Base-by-base conservation (phyloP, 225 moss, liverwort and hornwort species). In the Bryum argenteum region DNA sequence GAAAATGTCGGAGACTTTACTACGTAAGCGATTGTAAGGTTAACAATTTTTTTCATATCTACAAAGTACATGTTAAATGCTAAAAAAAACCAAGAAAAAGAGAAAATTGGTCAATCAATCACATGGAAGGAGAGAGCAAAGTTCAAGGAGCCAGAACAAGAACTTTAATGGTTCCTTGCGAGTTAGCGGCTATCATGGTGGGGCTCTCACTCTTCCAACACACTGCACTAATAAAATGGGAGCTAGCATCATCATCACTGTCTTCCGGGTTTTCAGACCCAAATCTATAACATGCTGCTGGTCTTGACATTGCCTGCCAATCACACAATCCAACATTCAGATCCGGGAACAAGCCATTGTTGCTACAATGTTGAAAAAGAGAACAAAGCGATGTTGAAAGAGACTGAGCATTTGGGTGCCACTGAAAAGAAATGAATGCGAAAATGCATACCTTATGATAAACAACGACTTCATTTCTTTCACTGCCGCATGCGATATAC, bases 201-300 rank as follows among this genome's bases (percentile, higher is more conserved):
- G 97, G 92, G 69, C 92, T 92, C 67, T 94, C 97, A 74, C 92
- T 92, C 83, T 94, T 98, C 97, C 97, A 98, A 72, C 97, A 98
- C 33, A 98, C 92, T 22, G 97, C 92, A 78, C 97, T 94, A 63
- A 98, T 92, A 73, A 98, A 98, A 71, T 82, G 82, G 33, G 33
- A 33, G 53, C 62, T 48, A 56, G 44, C 45, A 48, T 71, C 81
- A 53, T 77, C 70, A 51, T 79, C 79, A 22, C 60, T 24, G 18
- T 71, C 79, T 51, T 79, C 81, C 24, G 67, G 52, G 65, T 57
- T 77, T 41, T 22, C 61, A 10, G 71, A 66, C 48, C 69, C 61
- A 47, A 84, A 87, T 61, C 61, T 72, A 69, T 87, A 81, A 69
- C 58, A 75, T 67, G 81, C 77, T 28, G 74, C 65, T 70, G 87